A percentile compares a stretch with the other conserved stretches of the same genome.
Conservation (phyloP, 768 basidiomycete species). For the Boletus huronensis region DNA sequence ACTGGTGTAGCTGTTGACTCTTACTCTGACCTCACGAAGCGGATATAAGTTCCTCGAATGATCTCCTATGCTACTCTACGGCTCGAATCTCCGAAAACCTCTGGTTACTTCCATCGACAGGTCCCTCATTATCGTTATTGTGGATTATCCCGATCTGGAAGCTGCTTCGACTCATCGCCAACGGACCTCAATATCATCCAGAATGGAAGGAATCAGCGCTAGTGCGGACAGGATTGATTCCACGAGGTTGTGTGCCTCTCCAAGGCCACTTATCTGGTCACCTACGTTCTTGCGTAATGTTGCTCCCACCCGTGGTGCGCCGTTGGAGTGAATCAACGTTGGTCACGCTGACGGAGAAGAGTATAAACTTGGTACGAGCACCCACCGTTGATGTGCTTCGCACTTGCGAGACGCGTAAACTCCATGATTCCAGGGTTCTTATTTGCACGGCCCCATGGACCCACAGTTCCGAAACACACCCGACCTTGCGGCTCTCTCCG, state of each 20-base stretch:
- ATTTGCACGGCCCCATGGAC: slow-evolving; percentile 16
- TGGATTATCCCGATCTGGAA: slow-evolving; percentile 10
- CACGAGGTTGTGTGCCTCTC: slow-evolving; percentile 21
- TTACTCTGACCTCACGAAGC: neutral
- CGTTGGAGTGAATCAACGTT: slow-evolving; percentile 1
- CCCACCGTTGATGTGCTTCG: slow-evolving; percentile 7
- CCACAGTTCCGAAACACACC: slow-evolving; percentile 14
- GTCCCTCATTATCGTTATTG: neutral
- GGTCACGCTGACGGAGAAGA: slow-evolving; percentile 1
- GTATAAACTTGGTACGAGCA: slow-evolving; percentile 7
- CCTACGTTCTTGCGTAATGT: slow-evolving; percentile 12
- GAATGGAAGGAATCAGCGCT: slow-evolving; percentile 19
- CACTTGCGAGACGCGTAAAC: slow-evolving; percentile 13
- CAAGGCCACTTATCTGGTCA: slow-evolving; percentile 7
- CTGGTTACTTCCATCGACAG: neutral
- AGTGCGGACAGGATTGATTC: slow-evolving; percentile 5
- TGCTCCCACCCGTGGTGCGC: slow-evolving; percentile 15
- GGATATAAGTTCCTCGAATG: neutral
- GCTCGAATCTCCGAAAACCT: slow-evolving; percentile 4
- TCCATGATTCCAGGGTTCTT: slow-evolving; percentile 17
- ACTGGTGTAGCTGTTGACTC: neutral
- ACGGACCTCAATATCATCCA: slow-evolving; percentile 16
- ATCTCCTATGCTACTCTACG: neutral
- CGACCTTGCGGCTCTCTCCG: slow-evolving; percentile 11
- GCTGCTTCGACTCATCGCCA: neutral